A percentile compares a stretch with the other conserved stretches of the same genome.
Conservation (phyloP, 129 eudicot genomes). For the Artemisia annua region DNA sequence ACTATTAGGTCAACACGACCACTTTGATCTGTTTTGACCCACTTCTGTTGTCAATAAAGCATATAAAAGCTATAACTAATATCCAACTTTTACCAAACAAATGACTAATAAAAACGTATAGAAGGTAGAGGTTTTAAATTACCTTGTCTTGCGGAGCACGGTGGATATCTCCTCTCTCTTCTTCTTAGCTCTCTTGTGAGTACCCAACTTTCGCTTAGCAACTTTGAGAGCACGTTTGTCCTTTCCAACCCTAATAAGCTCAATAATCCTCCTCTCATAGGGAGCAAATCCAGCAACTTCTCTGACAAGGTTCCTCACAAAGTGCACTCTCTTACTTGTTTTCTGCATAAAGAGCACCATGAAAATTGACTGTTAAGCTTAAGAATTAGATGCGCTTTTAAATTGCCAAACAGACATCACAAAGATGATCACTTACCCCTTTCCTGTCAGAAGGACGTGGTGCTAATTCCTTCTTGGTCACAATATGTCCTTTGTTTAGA, state of each 20-base stretch:
- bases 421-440: conserved; percentile 3
- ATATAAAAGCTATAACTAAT: too few species aligned
- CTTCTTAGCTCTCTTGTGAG: conserved; percentile 27
- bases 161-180: conserved; percentile 26
- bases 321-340: conserved; percentile 23
- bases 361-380: too few species aligned
- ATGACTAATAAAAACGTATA: background rate
- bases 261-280: conserved; percentile 25
- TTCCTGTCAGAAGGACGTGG: conserved; percentile 25
- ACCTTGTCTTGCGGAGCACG: conserved; percentile 25
- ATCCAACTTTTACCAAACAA: too few species aligned
- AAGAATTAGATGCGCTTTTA: too few species aligned
- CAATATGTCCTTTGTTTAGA: conserved; percentile 23
- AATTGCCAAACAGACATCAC: too few species aligned
- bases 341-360: background rate
- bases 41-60: too few species aligned
- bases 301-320: conserved; percentile 23
- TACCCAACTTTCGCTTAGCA: conserved; percentile 19
- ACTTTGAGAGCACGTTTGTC: conserved; percentile 30
- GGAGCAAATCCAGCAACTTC: conserved; percentile 31
- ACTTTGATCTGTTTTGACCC: too few species aligned
- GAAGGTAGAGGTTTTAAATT: background rate
- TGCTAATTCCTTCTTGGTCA: conserved; percentile 27
- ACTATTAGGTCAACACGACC: too few species aligned
- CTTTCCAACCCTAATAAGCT: conserved; percentile 22